Evolutionary conservation across 2,329 filamentous ascomycete genomes (phyloP).

Genomic region (Pseudofabraea citricarpa): DNA sequence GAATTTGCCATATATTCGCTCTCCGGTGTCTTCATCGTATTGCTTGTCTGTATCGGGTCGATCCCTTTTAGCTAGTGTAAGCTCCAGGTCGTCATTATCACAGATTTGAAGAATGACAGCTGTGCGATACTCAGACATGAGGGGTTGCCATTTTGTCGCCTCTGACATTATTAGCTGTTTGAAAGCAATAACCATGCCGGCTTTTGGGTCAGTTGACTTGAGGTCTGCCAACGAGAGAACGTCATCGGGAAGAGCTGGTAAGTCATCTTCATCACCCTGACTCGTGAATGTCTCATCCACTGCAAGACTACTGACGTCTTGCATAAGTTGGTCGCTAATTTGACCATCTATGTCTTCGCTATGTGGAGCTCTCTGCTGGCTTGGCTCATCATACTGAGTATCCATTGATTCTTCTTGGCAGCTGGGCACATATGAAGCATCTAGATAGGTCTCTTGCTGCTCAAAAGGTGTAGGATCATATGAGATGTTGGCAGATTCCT

Average conservation of each 20-base stretch:
- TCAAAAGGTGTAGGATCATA: conserved; percentile 20
- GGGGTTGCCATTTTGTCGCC: conserved; percentile 62
- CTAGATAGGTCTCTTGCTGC: conserved; percentile 26
- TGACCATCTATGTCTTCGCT: conserved; percentile 30
- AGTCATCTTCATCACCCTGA: conserved; percentile 47
- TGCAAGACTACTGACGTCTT: conserved; percentile 10
- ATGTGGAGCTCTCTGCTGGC: conserved; percentile 23
- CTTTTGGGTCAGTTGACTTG: conserved; percentile 38
- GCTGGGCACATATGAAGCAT: conserved; percentile 16
- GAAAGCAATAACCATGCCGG: conserved; percentile 66
- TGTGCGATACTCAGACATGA: conserved; percentile 56
- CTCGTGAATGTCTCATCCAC: conserved; percentile 23
- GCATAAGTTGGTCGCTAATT: conserved; percentile 20
- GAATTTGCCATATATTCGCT: conserved; percentile 72
- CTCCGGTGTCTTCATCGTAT: conserved; percentile 63
- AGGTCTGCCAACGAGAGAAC: conserved; percentile 48
- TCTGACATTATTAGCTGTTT: conserved; percentile 58
- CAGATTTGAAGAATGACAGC: conserved; percentile 57
- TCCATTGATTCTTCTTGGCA: conserved; percentile 5
- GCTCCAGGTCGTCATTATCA: conserved; percentile 48
- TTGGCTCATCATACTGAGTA: not conserved
- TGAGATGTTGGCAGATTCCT: conserved; percentile 30
- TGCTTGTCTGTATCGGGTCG: conserved; percentile 50
- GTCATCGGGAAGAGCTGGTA: conserved; percentile 58
- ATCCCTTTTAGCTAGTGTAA: conserved; percentile 68